Evolutionary conservation across 495 filamentous ascomycete species (phyloP).

Genomic region (Aspergillus funiculosus): DNA sequence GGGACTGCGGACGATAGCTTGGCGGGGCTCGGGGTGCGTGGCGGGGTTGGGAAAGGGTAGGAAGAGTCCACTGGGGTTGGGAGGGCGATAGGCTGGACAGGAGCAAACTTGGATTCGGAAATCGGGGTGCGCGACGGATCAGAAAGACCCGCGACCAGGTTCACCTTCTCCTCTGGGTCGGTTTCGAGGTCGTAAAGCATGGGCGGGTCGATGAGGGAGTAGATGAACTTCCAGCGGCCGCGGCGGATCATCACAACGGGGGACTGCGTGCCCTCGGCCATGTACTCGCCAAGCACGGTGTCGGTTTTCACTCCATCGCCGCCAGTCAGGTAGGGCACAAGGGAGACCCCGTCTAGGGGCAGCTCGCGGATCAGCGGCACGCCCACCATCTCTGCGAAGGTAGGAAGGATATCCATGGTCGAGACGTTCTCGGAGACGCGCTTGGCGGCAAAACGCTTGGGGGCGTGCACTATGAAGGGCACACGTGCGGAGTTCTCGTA

Average conservation of each 20-base stretch:
- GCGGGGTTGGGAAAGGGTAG: constrained; percentile 41
- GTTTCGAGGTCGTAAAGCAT: constrained; percentile 68
- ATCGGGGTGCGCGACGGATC: background rate
- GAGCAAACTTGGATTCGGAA: constrained; percentile 9
- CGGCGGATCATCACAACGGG: constrained; percentile 88
- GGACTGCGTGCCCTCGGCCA: constrained; percentile 77
- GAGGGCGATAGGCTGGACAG: constrained; percentile 23
- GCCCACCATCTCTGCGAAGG: constrained; percentile 72
- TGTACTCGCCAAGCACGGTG: constrained; percentile 82
- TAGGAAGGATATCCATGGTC: constrained; percentile 79
- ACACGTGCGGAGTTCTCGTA: constrained; percentile 80
- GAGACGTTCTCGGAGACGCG: constrained; percentile 72
- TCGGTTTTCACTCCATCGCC: constrained; percentile 51
- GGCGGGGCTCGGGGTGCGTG: constrained; percentile 36
- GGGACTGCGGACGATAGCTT: constrained; percentile 30
- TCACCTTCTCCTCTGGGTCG: constrained; percentile 69
- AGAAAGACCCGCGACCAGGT: constrained; percentile 50
- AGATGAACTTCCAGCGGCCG: constrained; percentile 76
- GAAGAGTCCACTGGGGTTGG: constrained; percentile 39
- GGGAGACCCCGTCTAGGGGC: constrained; percentile 70
- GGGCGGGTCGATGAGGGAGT: constrained; percentile 70
- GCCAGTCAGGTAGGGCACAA: constrained; percentile 65
- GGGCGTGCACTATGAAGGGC: constrained; percentile 70
- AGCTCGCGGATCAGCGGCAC: constrained; percentile 54
- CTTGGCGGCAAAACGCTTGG: constrained; percentile 59